These are phyloP conservation scores for Plasmodium billcollinsi DNA, from an alignment of 169 alveolate genomes.

Conservation along the genomic window DNA sequence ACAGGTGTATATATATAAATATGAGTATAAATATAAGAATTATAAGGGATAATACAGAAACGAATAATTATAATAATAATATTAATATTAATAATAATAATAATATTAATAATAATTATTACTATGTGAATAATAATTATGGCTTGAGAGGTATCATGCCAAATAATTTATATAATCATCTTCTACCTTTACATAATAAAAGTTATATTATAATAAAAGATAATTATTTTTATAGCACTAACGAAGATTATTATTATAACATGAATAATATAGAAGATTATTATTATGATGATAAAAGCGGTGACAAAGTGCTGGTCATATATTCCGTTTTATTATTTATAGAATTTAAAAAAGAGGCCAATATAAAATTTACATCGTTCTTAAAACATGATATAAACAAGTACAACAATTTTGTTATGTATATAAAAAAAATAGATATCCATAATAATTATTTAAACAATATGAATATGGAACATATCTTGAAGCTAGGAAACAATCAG, in stretches of 20 bases:
- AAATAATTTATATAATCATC: no score
- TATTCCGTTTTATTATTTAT: slow-evolving; percentile 33
- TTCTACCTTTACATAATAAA: slow-evolving; percentile 23
- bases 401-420: slow-evolving; percentile 22
- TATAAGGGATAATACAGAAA: background rate
- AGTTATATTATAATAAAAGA: slow-evolving; percentile 42
- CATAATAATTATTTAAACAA: slow-evolving; percentile 17
- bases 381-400: slow-evolving; percentile 22
- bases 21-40: slow-evolving; percentile 23
- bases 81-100: no score
- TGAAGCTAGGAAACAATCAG: slow-evolving; percentile 6
- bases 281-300: background rate
- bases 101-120: no score
- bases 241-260: slow-evolving; percentile 20
- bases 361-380: slow-evolving; percentile 37
- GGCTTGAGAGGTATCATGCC: no score
- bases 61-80: background rate
- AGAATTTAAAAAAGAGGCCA: slow-evolving; percentile 26
- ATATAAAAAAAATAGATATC: slow-evolving; percentile 24
- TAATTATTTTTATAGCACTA: slow-evolving; percentile 33
- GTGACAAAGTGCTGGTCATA: background rate
- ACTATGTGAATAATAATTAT: no score
- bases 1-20: slow-evolving; percentile 12
- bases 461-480: slow-evolving; percentile 18
- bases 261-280: background rate